Conservation (phyloP, 139 green algal species). For the Micractinium sp. region DNA sequence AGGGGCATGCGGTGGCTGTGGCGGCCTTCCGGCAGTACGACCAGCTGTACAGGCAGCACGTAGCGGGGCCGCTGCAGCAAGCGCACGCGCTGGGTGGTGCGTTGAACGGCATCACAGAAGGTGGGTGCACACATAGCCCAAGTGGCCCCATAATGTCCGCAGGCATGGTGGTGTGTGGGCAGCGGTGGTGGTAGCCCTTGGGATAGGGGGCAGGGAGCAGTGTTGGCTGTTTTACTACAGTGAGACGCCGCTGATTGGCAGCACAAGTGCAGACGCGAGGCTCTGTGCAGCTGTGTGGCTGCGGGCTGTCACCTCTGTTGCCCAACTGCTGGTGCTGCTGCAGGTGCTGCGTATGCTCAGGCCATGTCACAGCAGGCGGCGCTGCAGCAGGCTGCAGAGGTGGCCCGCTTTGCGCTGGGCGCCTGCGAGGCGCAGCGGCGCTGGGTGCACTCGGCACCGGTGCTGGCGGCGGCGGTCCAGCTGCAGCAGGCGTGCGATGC, state of each 20-base stretch:
- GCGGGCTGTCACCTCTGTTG: too few species aligned
- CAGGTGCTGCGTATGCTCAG: background rate
- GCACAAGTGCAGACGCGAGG: too few species aligned
- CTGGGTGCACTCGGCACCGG: background rate
- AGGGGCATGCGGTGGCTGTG: background rate
- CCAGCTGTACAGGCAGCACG: background rate
- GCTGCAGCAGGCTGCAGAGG: background rate
- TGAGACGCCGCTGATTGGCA: background rate
- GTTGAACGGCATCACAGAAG: background rate
- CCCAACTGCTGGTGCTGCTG: background rate
- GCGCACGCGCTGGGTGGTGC: background rate
- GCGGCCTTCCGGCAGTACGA: slow-evolving; percentile 7
- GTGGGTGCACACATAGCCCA: background rate
- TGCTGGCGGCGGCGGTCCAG: background rate
- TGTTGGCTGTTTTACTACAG: background rate
- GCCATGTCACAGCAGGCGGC: background rate
- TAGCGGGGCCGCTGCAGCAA: background rate
- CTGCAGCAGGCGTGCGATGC: background rate
- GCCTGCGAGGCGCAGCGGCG: background rate
- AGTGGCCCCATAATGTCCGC: too few species aligned
- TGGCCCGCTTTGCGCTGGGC: background rate
- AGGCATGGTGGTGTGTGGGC: too few species aligned
- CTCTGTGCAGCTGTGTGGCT: too few species aligned
- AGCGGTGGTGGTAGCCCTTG: too few species aligned
- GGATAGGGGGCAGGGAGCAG: too few species aligned